phyloP scores from a whole-genome alignment of 1,139 yeast genomes.

The Blastobotrys petasosporus region DNA sequence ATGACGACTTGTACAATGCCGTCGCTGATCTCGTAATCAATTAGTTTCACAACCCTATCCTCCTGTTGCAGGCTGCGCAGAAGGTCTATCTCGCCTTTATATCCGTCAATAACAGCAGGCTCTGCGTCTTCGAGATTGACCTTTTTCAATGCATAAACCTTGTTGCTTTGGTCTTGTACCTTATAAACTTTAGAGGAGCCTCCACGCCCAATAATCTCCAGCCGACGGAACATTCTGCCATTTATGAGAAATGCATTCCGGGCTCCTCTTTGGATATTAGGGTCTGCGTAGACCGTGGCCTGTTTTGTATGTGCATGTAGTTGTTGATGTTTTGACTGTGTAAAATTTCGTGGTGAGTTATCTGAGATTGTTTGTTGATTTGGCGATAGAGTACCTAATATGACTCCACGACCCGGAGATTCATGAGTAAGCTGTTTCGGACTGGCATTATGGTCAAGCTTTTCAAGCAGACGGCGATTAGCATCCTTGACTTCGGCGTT shows the following conservation, averaged over 20 bases:
- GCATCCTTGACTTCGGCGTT: no score
- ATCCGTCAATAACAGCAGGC: conserved; percentile 62
- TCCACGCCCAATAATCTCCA: conserved; percentile 82
- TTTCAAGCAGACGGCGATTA: no score
- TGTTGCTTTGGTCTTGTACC: conserved; percentile 51
- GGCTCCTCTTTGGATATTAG: no score
- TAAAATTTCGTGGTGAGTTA: neutral
- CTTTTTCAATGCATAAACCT: conserved; percentile 72
- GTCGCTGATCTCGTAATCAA: conserved; percentile 65
- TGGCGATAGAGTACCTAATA: no score
- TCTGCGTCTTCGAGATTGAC: conserved; percentile 72
- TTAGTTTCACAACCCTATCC: conserved; percentile 68
- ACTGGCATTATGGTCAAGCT: no score
- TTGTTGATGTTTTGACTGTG: neutral
- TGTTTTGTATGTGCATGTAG: no score
- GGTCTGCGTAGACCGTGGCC: no score
- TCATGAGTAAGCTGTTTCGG: no score
- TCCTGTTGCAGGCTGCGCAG: conserved; percentile 54
- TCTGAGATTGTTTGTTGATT: neutral
- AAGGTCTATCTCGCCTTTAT: conserved; percentile 85
- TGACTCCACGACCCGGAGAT: no score
- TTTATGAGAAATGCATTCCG: conserved; percentile 40
- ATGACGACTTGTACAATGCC: conserved; percentile 68
- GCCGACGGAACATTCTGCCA: conserved; percentile 60
- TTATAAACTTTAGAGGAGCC: conserved; percentile 92